Conservation (phyloP, 2,329 filamentous ascomycete species). For the Clonostachys sp. region DNA sequence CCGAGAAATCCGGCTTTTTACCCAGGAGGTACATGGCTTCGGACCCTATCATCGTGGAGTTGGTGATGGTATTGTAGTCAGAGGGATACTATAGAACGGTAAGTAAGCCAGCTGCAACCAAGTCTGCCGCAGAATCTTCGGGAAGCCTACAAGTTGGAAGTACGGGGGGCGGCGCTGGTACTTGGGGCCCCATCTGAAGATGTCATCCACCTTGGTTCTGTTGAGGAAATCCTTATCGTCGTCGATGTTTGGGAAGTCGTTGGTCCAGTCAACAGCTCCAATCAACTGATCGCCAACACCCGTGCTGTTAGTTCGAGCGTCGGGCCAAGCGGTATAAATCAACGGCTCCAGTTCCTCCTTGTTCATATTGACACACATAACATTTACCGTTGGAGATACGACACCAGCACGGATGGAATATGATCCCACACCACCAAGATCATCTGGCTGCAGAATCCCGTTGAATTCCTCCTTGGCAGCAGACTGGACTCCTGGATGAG, state of each 20-base stretch:
- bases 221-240: constrained; percentile 38
- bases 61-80: constrained; percentile 63
- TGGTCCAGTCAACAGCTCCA: constrained; percentile 27
- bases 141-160: constrained; percentile 36
- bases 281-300: constrained; percentile 23
- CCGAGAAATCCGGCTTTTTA: constrained; percentile 29
- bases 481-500: constrained; percentile 62
- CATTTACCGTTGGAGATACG: constrained; percentile 66
- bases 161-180: constrained; percentile 46
- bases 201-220: constrained; percentile 58
- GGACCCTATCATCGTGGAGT: constrained; percentile 33
- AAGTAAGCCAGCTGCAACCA: constrained; percentile 6
- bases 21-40: constrained; percentile 64
- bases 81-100: constrained; percentile 39
- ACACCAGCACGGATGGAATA: constrained; percentile 66
- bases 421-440: constrained; percentile 60
- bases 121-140: constrained; percentile 18
- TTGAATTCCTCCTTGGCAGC: constrained; percentile 61
- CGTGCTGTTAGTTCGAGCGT: constrained; percentile 24
- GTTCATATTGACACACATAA: constrained; percentile 66
- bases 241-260: constrained; percentile 24
- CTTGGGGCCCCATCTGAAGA: constrained; percentile 62
- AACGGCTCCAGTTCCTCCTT: constrained; percentile 56
- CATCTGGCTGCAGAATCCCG: constrained; percentile 63
- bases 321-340: constrained; percentile 58